Evolutionary conservation across 2,329 filamentous ascomycete genomes (phyloP), one percentile per base, ranked within the genome.

Genomic region (Pyrenophora seminiperda): DNA sequence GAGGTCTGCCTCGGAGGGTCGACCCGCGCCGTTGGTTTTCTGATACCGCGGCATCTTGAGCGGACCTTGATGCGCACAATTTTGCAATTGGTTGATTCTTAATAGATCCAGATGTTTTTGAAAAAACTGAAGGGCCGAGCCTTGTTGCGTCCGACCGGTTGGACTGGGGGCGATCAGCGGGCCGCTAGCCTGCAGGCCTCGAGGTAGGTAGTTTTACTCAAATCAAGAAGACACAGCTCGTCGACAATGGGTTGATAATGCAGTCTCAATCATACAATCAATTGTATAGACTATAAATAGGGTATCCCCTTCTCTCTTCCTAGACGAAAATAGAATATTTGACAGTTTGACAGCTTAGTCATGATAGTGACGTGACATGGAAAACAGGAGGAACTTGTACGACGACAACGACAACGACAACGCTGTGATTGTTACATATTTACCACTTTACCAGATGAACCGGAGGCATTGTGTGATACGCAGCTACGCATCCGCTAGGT

Each of bases 201-300:
- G 3, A 27, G 7, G 22, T 9, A 27, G 22, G 22, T 27, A 5
- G 10, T 9, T 9, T 9, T 9, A 4, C 24, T 4, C 2, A 10
- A 3, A n/a, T n/a, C n/a, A n/a, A 45, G 19, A 24, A 56, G 11
- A 63, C 41, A 20, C 39, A 47, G 43, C n/a, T 38, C 14, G 61
- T 65, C 39, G 63, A 65, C 29, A 60, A 59, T 11, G 60, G 2
- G 38, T 60, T 6, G 47, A 60, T 44, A 47, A 43, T 22, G 54
- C 45, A 33, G 17, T 58, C 3, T 50, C 29, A 9, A 39, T 43
- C 5, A 20, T 41, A 7, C 51, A 53, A 33, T 59, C 53, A 41
- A 14, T 36, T 5, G 38, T 48, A 13, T 56, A 60, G 31, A 31
- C 14, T n/a, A 14, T 31, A 31, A 15, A 33, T 43, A n/a, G 31